Conservation (phyloP, 2,329 filamentous ascomycete genomes). For the Aspergillus sp. region DNA sequence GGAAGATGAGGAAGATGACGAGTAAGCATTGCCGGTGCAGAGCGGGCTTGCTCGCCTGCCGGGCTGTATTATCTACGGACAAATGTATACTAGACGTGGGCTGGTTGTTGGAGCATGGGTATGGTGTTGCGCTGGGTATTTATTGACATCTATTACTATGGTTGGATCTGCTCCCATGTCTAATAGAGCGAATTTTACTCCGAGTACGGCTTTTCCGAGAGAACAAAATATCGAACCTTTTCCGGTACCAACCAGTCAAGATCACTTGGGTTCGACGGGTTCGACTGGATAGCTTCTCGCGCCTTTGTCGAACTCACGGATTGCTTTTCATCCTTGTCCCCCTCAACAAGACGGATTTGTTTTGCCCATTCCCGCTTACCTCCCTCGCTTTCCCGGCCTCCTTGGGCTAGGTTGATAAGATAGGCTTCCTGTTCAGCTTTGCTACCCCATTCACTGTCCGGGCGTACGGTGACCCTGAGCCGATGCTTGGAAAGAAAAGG, state of each 20-base stretch:
- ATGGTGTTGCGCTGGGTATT: constrained; percentile 1
- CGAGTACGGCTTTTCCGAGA: constrained; percentile 32
- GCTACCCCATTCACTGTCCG: constrained; percentile 41
- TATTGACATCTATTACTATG: not conserved
- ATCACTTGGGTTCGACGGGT: constrained; percentile 21
- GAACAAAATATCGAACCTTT: constrained; percentile 34
- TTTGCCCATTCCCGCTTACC: constrained; percentile 44
- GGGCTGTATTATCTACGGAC: not conserved
- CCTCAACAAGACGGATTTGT: constrained; percentile 43
- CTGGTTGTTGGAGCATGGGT: not conserved
- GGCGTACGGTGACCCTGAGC: constrained; percentile 45
- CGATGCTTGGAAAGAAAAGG: constrained; percentile 45
- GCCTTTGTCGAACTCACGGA: constrained; percentile 47
- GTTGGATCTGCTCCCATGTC: not conserved
- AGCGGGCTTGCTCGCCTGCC: not conserved
- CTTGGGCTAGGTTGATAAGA: constrained; percentile 37
- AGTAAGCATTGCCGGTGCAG: constrained; percentile 4
- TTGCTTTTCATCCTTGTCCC: constrained; percentile 33
- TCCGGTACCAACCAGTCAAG: constrained; percentile 38
- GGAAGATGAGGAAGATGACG: constrained; percentile 36
- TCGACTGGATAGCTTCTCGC: constrained; percentile 35
- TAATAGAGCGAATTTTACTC: constrained; percentile 2
- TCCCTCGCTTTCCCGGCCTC: constrained; percentile 37
- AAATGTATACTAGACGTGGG: not conserved
- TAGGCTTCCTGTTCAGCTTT: constrained; percentile 41